These are phyloP conservation scores for Kazachstania africana DNA, from an alignment of 805 yeast genomes.

Conservation along the genomic window DNA sequence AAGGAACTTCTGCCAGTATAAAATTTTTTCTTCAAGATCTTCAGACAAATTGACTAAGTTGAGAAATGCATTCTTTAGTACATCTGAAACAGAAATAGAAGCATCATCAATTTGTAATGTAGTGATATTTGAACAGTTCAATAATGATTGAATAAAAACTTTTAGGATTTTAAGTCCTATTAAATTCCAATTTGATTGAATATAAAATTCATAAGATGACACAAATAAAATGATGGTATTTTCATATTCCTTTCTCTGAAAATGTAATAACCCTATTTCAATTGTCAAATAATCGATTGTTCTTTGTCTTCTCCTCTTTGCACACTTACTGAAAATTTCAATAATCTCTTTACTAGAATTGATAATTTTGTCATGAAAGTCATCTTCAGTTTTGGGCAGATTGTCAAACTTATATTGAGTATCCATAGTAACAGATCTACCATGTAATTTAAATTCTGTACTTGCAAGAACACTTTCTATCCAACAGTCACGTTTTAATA, in stretches of 20 bases:
- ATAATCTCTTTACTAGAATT: slow-evolving; percentile 36
- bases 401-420: too few species aligned
- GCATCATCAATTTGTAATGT: slow-evolving; percentile 17
- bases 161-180: slow-evolving; percentile 58
- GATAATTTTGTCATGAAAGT: slow-evolving; percentile 31
- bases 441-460: slow-evolving; percentile 8
- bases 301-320: slow-evolving; percentile 35
- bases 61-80: slow-evolving; percentile 22
- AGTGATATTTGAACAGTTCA: slow-evolving; percentile 12
- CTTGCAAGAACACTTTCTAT: slow-evolving; percentile 14
- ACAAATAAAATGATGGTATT: slow-evolving; percentile 53
- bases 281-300: slow-evolving; percentile 64
- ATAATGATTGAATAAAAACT: slow-evolving; percentile 58
- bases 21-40: slow-evolving; percentile 7
- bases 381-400: slow-evolving; percentile 8
- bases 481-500: slow-evolving; percentile 31
- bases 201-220: slow-evolving; percentile 58
- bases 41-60: slow-evolving; percentile 16
- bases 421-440: too few species aligned
- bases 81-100: slow-evolving; percentile 14
- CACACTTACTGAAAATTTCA: slow-evolving; percentile 9
- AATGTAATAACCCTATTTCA: slow-evolving; percentile 66
- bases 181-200: slow-evolving; percentile 59
- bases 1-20: slow-evolving; percentile 21
- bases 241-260: slow-evolving; percentile 42